Evolutionary conservation across 495 filamentous ascomycete genomes (phyloP).

Genomic region (Echria macrotheca): DNA sequence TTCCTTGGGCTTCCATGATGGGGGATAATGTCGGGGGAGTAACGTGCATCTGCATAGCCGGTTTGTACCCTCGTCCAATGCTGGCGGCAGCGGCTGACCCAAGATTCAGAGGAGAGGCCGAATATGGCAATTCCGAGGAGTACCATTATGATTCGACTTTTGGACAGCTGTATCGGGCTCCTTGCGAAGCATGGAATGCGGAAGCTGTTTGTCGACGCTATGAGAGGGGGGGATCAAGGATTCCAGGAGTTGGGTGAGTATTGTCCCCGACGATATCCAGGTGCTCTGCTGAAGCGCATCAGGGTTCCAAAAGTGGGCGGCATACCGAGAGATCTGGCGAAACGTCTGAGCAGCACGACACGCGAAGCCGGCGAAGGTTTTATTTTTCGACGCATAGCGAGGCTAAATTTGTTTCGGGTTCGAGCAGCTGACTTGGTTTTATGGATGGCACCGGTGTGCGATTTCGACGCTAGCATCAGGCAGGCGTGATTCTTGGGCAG

Average conservation of each 20-base stretch:
- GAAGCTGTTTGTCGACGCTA: slow-evolving; percentile 40
- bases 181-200: slow-evolving; percentile 36
- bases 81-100: background rate
- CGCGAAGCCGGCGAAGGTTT: too few relatives aligned
- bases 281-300: background rate
- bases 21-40: slow-evolving; percentile 53
- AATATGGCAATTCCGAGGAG: slow-evolving; percentile 33
- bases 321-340: slow-evolving; percentile 44
- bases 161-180: slow-evolving; percentile 38
- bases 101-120: slow-evolving; percentile 26
- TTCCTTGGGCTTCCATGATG: slow-evolving; percentile 55
- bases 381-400: background rate
- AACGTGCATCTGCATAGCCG: slow-evolving; percentile 54
- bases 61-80: slow-evolving; percentile 27
- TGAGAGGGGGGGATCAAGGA: slow-evolving; percentile 39
- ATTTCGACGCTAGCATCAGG: too few relatives aligned
- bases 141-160: slow-evolving; percentile 41
- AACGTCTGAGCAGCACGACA: too few relatives aligned
- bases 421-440: background rate
- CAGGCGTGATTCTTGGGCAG: too few relatives aligned
- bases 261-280: background rate
- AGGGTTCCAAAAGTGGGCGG: slow-evolving; percentile 49
- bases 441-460: too few relatives aligned
- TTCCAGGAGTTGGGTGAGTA: slow-evolving; percentile 43
- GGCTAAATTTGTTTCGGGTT: background rate